Evolutionary conservation across 371 early-diverging fungal species (phyloP), one percentile per base, ranked within the genome.

Genomic region (Batrachochytrium dendrobatidis): DNA sequence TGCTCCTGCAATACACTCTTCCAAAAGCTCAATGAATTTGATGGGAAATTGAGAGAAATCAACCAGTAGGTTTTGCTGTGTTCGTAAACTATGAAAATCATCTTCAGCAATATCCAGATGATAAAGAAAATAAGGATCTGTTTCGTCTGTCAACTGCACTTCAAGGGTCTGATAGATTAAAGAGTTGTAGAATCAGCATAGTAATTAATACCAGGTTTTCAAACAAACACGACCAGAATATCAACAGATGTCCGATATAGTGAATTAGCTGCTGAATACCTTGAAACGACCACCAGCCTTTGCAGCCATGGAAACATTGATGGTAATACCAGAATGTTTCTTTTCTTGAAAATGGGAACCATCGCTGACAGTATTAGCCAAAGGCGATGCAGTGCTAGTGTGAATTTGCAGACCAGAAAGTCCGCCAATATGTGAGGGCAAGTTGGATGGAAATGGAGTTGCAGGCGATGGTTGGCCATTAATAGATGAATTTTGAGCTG

Each of bases 31-130:
- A 17, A 67, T 56, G 26, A 77, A 60, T 51, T 72, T 77, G n/a
- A 24, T n/a, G 7, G 78, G 77, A 56, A 81, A 79, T 46, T 67
- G 66, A n/a, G 55, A 35, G 52, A 79, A 79, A 56, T 77, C 77
- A 17, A 79, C 71, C 25, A 77, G 52, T 2, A 79, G 64, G 33
- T 68, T 69, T 63, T 79, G 77, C 54, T 75, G 70, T 18, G 55
- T 34, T 45, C 64, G 58, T 25, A 79, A 59, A 5, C 56, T 26
- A 32, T 65, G 71, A 45, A 74, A 79, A 46, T 77, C 77, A 26
- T 75, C 73, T 32, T 79, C 77, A 24, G 61, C 60, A 31, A 79
- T 59, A 17, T 60, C 56, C 25, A 72, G 58, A 4, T 60, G 56
- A 58, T 73, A 71, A 22, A 77, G 65, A 56, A 78, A 79, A 58